Base-by-base conservation (phyloP, 768 basidiomycete species). In the Gautieria morchelliformis region DNA sequence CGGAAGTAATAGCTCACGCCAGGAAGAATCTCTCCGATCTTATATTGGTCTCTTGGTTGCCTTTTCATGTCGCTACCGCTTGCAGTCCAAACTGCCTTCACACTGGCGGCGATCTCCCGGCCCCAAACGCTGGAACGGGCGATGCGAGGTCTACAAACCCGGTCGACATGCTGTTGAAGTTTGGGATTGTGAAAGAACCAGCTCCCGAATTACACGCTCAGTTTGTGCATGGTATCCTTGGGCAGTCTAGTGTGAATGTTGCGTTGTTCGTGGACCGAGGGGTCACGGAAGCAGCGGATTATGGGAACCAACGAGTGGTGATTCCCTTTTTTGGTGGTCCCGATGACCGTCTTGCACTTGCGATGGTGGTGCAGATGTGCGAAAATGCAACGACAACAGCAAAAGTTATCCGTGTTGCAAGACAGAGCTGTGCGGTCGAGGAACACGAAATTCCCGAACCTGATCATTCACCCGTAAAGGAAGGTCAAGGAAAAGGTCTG, bases 291-390 rank as follows among this genome's bases (percentile, higher is more conserved):
- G n/a, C 1, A 32, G 62, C 9, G 52, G 61, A 44, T 47, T 71
- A 70, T 41, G 68, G 64, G 45, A 59, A 58, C 9, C 78, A 83
- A 64, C 88, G 91, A 65, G 62, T 97, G 14, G 88, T 92, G 70
- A 64, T 96, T 12, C 89, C 92, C 0, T 97, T 97, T 79, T 89
- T 92, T 67, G 95, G 95, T 22, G 95, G 95, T 0, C 87, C 92
- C 0, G 95, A 98, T 68, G 94, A 96, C 66, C 78, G 95, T 3
- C 75, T 93, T 17, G 90, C 92, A 0, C 72, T 98, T 37, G 82
- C 87, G 32, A 83, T 97, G 62, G 86, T 89, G 22, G 79, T 87
- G 14, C 93, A 94, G 69, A 72, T 96, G 30, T 94, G 89, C 67
- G 73, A 78, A 58, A 86, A 85, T 61, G 73, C 79, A 12, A 74